Evolutionary conservation across 2,329 filamentous ascomycete genomes (phyloP).

Genomic region (Pseudocercospora ulei): DNA sequence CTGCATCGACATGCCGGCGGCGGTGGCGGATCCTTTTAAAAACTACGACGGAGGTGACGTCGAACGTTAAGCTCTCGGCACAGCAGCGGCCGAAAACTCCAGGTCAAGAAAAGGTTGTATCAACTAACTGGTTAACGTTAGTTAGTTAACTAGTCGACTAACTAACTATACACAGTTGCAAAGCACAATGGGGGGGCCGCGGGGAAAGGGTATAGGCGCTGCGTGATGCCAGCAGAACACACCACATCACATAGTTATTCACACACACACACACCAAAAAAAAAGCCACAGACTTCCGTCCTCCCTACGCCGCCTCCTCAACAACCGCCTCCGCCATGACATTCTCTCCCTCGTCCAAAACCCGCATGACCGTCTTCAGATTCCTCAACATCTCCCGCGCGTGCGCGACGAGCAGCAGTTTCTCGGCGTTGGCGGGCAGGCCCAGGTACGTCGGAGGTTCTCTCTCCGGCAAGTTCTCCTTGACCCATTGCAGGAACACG

Average conservation of each 20-base stretch:
- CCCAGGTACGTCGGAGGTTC: slow-evolving; percentile 94
- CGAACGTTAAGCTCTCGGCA: too few species aligned
- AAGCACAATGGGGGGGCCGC: too few species aligned
- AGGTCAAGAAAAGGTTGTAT: too few species aligned
- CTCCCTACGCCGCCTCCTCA: slow-evolving; percentile 8
- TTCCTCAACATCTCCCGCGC: slow-evolving; percentile 77
- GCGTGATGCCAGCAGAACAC: not conserved
- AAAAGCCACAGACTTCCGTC: not conserved
- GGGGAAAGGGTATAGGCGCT: slow-evolving; percentile 11
- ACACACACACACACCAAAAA: not conserved
- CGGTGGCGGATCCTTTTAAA: not conserved
- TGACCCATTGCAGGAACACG: slow-evolving; percentile 86
- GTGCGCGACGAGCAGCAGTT: slow-evolving; percentile 78
- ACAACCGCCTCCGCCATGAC: slow-evolving; percentile 48
- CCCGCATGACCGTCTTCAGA: slow-evolving; percentile 69
- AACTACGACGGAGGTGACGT: too few species aligned
- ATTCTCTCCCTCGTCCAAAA: slow-evolving; percentile 90
- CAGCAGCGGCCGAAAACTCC: too few species aligned
- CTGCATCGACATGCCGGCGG: slow-evolving; percentile 34
- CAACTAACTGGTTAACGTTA: too few species aligned
- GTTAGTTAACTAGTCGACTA: too few species aligned
- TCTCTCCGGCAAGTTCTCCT: slow-evolving; percentile 70
- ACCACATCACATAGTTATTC: not conserved
- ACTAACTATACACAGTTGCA: too few species aligned
- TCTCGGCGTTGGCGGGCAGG: slow-evolving; percentile 90